phyloP scores from a whole-genome alignment of 768 basidiomycete species.

The Leccinum longicurvipes region DNA sequence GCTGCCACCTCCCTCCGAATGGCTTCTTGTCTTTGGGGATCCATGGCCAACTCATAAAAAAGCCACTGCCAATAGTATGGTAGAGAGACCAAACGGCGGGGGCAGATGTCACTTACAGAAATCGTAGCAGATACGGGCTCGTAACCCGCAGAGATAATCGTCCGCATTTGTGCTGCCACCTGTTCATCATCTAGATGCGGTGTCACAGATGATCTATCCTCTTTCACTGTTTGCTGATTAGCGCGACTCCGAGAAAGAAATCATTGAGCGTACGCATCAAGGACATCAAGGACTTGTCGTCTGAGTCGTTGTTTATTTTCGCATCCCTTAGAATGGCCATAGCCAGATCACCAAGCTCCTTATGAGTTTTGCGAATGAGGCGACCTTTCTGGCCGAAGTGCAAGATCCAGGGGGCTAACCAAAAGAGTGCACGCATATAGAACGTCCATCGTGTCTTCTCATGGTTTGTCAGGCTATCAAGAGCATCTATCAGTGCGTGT shows the following conservation, averaged over 20 bases:
- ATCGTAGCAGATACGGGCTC: slow-evolving; percentile 38
- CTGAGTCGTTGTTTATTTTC: slow-evolving; percentile 41
- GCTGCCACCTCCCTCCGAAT: slow-evolving; percentile 54
- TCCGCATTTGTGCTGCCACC: slow-evolving; percentile 59
- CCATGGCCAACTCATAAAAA: slow-evolving; percentile 55
- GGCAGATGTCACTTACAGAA: slow-evolving; percentile 21
- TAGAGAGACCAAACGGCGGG: not conserved
- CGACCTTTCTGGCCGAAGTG: slow-evolving; percentile 55
- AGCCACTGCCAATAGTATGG: slow-evolving; percentile 47
- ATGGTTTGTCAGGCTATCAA: slow-evolving; percentile 60
- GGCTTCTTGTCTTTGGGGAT: slow-evolving; percentile 49
- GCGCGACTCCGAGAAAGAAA: not conserved
- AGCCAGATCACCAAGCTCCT: slow-evolving; percentile 52
- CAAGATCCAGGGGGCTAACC: slow-evolving; percentile 54
- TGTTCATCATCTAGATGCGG: slow-evolving; percentile 45
- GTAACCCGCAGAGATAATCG: slow-evolving; percentile 56
- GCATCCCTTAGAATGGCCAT: slow-evolving; percentile 54
- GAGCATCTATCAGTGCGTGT: slow-evolving; percentile 46
- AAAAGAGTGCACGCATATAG: slow-evolving; percentile 63
- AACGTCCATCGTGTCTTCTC: slow-evolving; percentile 56
- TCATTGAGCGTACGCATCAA: slow-evolving; percentile 43
- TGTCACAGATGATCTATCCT: slow-evolving; percentile 40
- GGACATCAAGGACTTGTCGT: slow-evolving; percentile 49
- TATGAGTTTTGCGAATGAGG: slow-evolving; percentile 52
- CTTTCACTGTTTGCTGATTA: slow-evolving; percentile 33